Percentiles rank a stretch among this genome's conserved stretches.
These are phyloP conservation scores for Planoprotostelium fungivorum DNA, from an alignment of 78 protist species.

Conservation along the genomic window DNA sequence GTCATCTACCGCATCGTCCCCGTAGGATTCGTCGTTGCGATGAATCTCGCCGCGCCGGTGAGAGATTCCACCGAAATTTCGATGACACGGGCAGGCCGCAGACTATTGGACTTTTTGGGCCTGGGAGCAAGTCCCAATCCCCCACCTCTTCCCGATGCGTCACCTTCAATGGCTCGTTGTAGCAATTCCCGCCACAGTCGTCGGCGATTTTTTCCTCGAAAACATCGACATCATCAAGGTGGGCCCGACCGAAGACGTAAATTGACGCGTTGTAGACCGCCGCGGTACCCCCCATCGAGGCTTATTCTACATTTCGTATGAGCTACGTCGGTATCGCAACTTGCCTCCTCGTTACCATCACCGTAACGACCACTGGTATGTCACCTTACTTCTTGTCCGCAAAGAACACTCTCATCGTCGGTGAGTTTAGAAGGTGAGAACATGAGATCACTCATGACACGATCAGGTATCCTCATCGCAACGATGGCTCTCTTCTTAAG, in stretches of 20 bases:
- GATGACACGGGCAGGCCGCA: neutral
- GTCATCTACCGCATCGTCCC: neutral
- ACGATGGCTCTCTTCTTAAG: neutral
- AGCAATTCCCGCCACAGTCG: neutral
- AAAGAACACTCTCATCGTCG: neutral
- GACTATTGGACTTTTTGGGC: neutral
- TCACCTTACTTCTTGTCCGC: neutral
- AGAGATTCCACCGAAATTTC: neutral
- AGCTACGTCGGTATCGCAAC: neutral
- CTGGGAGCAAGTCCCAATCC: neutral
- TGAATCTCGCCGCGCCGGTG: neutral
- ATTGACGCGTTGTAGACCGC: neutral
- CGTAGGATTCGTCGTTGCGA: neutral
- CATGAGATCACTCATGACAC: no score
- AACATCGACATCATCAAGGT: neutral
- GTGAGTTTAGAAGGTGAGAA: neutral
- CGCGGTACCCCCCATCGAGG: neutral
- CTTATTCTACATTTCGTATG: neutral
- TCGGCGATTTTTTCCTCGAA: neutral
- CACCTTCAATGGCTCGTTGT: neutral
- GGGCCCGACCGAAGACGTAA: neutral
- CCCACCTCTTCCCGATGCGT: neutral
- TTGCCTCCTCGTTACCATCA: neutral
- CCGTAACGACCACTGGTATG: neutral
- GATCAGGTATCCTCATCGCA: no score